Evolutionary conservation across 441 rosid species (phyloP), one percentile per base, ranked within the genome.

Genomic region (Eruca vesicaria): DNA sequence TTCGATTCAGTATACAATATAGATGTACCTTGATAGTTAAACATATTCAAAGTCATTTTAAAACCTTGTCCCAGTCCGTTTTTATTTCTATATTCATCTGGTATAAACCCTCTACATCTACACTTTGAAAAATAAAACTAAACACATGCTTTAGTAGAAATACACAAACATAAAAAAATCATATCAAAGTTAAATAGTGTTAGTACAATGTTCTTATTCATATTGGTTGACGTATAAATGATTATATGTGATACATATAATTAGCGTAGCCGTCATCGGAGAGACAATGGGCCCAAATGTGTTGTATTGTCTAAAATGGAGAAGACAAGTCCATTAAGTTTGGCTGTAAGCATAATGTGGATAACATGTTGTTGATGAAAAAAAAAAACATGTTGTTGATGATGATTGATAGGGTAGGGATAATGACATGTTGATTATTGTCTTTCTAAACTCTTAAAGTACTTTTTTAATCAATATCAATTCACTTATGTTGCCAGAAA

Each of bases 261-360:
- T n/a, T 11, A 45, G n/a, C 16, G 21, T n/a, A 57, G 41, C 67
- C 35, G 26, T 69, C 41, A 38, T 23, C 48, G n/a, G 20, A 18
- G 52, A 26, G 5, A 57, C 43, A 56, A 65, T 59, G 72, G 80
- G 63, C 19, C 63, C 80, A 71, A 59, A 55, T 43, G 16, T 48
- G 52, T 77, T 71, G 23, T 71, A 12, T 65, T 77, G 80, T 77
- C 76, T 66, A 64, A 77, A 77, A 35, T 57, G 50, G 26, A 45
- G 63, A 65, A 71, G 80, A 71, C 80, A 71, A 76, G 60, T 70
- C 61, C 23, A 77, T 31, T 58, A 23, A 23, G n/a, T n/a, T n/a
- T n/a, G n/a, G n/a, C n/a, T n/a, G 60, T 43, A 52, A 41, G 29
- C 38, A 41, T 68, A 14, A 33, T 50, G 63, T 68, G 45, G 48